Evolutionary conservation across 2,329 filamentous ascomycete species (phyloP), one percentile per base, ranked within the genome.

Genomic region (Fusarium zealandicum): DNA sequence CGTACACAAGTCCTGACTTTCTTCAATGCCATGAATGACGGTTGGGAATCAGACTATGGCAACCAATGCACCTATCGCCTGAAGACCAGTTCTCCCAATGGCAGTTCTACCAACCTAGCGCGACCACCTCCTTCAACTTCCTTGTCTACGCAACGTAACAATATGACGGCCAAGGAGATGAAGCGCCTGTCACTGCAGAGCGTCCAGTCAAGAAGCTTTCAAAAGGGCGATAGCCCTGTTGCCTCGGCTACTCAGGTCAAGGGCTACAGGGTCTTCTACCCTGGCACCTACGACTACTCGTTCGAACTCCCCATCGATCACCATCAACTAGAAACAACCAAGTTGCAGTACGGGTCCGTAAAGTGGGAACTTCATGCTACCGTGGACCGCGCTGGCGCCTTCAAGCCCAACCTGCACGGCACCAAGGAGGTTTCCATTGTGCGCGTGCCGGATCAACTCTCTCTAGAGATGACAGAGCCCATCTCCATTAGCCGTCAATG

Each of bases 401-500:
- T 97, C 78, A 90, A 93, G 68, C 89, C 92, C 2, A 96, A 96
- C 64, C 78, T 97, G 2, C 82, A 92, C 51, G 93, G 93, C 32
- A 82, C 80, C 36, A 91, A 92, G 70, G 92, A 96, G 72, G 87
- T 97, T 3, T 84, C 83, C 8, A 85, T 97, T 40, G 91, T 96
- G 46, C 88, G 93, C 37, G 87, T 95, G 4, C 93, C 93, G 0
- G 86, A 93, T 41, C 92, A 96, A 73, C 85, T 92, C 38, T 96
- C 92, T 0, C 79, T 96, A 18, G 93, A 97, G 73, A 92, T 92
- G 73, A 89, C 92, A 20, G 93, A 97, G 70, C 93, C 93, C 3
- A 96, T 97, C 66, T 93, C 92, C 10, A 96, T 97, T 68, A 93
- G 90, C 61, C 82, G 93, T 16, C 92, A 91, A 58, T 97, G 93